These are phyloP conservation scores for Lactifluus hygrophoroides DNA, from an alignment of 768 basidiomycete species.

Conservation along the genomic window DNA sequence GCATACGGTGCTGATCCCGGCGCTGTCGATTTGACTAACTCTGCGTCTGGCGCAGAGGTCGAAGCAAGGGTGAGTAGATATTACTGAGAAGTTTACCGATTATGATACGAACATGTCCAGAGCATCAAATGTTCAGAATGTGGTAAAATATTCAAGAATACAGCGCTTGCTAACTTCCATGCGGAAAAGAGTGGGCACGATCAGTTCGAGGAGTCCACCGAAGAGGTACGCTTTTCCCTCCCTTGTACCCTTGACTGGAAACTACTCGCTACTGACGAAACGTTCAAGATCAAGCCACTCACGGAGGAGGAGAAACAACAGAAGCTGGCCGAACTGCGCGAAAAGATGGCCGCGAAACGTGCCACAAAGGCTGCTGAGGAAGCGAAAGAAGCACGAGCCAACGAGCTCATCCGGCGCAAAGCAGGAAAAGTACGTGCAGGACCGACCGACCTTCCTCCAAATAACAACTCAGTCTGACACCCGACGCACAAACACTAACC, in stretches of 20 bases:
- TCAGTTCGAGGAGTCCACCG: slow-evolving; percentile 91
- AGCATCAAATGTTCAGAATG: slow-evolving; percentile 82
- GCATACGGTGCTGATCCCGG: slow-evolving; percentile 36
- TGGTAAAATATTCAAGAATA: slow-evolving; percentile 79
- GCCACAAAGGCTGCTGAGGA: slow-evolving; percentile 64
- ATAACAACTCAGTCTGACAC: neutral
- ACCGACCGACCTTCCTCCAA: too few relatives aligned
- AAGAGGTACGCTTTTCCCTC: slow-evolving; percentile 52
- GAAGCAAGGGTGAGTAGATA: slow-evolving; percentile 56
- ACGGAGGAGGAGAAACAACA: slow-evolving; percentile 90
- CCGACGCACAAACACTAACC: neutral
- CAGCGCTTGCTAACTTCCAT: slow-evolving; percentile 84
- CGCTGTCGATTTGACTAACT: slow-evolving; percentile 25
- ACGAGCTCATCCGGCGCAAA: slow-evolving; percentile 77
- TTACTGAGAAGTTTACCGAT: neutral
- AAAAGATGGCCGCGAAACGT: slow-evolving; percentile 76
- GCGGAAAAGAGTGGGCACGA: slow-evolving; percentile 94
- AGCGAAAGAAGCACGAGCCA: slow-evolving; percentile 59
- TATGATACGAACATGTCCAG: slow-evolving; percentile 28
- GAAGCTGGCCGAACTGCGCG: slow-evolving; percentile 68
- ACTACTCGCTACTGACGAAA: neutral
- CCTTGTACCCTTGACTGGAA: neutral
- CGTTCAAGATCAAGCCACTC: slow-evolving; percentile 72
- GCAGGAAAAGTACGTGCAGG: slow-evolving; percentile 55
- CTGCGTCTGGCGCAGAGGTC: slow-evolving; percentile 28